Evolutionary conservation across 1,284 basidiomycete species (phyloP).

Genomic region (Cryptococcus sp.): DNA sequence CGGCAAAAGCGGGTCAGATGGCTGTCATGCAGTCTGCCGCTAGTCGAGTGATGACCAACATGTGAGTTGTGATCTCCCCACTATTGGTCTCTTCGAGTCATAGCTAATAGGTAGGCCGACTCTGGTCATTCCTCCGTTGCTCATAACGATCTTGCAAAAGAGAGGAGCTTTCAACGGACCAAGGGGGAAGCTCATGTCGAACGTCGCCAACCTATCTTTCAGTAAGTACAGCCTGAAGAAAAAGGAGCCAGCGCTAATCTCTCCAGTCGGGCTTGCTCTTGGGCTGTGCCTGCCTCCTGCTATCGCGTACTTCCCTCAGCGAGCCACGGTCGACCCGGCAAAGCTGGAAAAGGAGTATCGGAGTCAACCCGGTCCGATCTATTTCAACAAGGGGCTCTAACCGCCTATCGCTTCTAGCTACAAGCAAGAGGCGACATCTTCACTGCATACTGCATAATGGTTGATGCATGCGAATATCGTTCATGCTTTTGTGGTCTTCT

Average conservation of each 20-base stretch:
- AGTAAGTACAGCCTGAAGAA: constrained; percentile 29
- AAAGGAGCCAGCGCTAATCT: not conserved
- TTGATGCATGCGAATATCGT: not conserved
- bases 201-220: constrained; percentile 44
- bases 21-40: constrained; percentile 53
- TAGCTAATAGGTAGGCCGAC: constrained; percentile 44
- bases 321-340: constrained; percentile 43
- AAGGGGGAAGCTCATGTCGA: constrained; percentile 32
- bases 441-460: no score
- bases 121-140: constrained; percentile 51
- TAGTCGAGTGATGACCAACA: constrained; percentile 51
- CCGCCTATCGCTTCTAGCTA: not conserved
- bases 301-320: constrained; percentile 54
- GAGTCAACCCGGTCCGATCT: constrained; percentile 43
- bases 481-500: not conserved
- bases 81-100: not conserved
- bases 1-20: constrained; percentile 47
- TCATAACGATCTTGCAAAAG: constrained; percentile 48
- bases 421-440: not conserved
- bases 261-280: constrained; percentile 48
- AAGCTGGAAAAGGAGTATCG: constrained; percentile 45
- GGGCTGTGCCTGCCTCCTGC: constrained; percentile 53
- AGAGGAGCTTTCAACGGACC: constrained; percentile 46
- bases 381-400: constrained; percentile 53
- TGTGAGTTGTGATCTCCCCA: constrained; percentile 35